Percentiles rank a stretch among this genome's conserved stretches.
These are phyloP conservation scores for Sarocladium oryzae DNA, from an alignment of 2,329 filamentous ascomycete genomes.

Conservation along the genomic window DNA sequence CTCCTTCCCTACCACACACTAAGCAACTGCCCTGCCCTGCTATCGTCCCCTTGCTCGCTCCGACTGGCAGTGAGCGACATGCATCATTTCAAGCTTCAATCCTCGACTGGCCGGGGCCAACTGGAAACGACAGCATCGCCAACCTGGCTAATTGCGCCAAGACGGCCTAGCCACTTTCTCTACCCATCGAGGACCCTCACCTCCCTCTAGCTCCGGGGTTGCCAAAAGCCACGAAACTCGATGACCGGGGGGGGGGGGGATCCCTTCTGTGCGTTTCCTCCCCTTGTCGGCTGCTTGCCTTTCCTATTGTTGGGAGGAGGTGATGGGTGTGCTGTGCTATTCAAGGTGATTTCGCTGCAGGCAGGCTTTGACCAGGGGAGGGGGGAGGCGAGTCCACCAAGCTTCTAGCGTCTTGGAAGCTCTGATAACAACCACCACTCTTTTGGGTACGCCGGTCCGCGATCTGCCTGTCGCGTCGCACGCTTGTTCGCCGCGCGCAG, in stretches of 20 bases:
- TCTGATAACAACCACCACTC: not conserved
- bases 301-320: no score
- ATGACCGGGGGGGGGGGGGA: not conserved
- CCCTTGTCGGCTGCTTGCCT: not conserved
- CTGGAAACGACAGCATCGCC: not conserved
- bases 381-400: conserved; percentile 6
- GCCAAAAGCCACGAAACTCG: not conserved
- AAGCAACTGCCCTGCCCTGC: not conserved
- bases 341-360: no score
- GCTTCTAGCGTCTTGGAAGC: conserved; percentile 7
- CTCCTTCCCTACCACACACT: not conserved
- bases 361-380: no score
- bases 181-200: not conserved
- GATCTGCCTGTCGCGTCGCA: conserved; percentile 4
- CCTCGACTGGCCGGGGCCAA: no score
- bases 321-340: no score
- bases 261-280: no score
- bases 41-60: not conserved
- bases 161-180: not conserved
- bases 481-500: not conserved
- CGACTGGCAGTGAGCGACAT: no score
- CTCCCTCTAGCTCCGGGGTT: conserved; percentile 2
- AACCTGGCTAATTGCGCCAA: conserved; percentile 4
- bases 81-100: no score
- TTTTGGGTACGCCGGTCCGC: not conserved